Evolutionary conservation across 2,329 filamentous ascomycete species (phyloP).

Genomic region (Colletotrichum sp.): DNA sequence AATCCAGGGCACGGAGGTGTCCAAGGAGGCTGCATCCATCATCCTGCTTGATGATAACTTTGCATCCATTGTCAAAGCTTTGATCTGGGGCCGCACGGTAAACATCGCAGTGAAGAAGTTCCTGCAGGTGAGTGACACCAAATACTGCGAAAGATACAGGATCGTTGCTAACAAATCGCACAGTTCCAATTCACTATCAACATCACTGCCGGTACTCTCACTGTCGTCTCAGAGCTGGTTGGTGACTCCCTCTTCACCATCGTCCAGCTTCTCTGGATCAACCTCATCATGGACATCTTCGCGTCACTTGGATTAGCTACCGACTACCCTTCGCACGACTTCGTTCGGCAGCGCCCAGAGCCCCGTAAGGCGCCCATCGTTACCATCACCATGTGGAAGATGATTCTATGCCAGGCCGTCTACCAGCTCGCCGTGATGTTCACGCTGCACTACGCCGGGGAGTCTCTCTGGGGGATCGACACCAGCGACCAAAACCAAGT

Average conservation of each 20-base stretch:
- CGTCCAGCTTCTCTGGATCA: conserved; percentile 65
- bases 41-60: conserved; percentile 69
- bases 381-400: conserved; percentile 80
- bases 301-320: conserved; percentile 55
- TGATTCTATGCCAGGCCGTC: conserved; percentile 77
- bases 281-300: conserved; percentile 66
- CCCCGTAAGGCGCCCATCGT: conserved; percentile 46
- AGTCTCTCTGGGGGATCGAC: conserved; percentile 47
- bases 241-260: conserved; percentile 59
- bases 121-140: conserved; percentile 47
- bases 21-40: conserved; percentile 67
- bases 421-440: conserved; percentile 72
- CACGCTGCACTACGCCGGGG: conserved; percentile 64
- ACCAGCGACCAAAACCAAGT: neutral
- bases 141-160: neutral
- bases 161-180: neutral
- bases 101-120: conserved; percentile 70
- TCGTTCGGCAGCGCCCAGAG: conserved; percentile 36
- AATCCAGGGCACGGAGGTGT: conserved; percentile 64
- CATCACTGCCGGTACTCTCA: conserved; percentile 64
- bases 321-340: conserved; percentile 39
- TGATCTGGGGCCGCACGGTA: conserved; percentile 67
- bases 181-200: conserved; percentile 66
- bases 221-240: conserved; percentile 60
- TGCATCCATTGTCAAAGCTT: conserved; percentile 61